Conservation (phyloP, 1,139 yeast genomes). For the Candida albicans region DNA sequence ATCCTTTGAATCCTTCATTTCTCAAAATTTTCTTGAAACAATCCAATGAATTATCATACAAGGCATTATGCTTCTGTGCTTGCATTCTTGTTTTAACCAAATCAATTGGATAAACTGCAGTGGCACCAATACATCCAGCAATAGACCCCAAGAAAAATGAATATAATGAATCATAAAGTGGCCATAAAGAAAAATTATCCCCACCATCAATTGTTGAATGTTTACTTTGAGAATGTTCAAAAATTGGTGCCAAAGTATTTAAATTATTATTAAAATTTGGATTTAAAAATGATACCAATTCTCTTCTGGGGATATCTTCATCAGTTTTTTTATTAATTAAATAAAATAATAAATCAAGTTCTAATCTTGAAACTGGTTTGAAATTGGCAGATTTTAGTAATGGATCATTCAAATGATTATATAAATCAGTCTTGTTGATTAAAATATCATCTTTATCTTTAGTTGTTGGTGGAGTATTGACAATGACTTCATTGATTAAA, state of each 20-base stretch:
- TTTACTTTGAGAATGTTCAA: slow-evolving; percentile 45
- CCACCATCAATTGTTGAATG: slow-evolving; percentile 27
- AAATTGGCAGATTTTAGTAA: slow-evolving; percentile 54
- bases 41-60: slow-evolving; percentile 79
- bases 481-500: slow-evolving; percentile 60
- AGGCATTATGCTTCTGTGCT: slow-evolving; percentile 77
- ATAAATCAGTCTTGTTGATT: slow-evolving; percentile 44
- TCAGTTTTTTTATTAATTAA: slow-evolving; percentile 45
- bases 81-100: slow-evolving; percentile 97
- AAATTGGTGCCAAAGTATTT: slow-evolving; percentile 37
- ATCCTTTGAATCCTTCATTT: slow-evolving; percentile 82
- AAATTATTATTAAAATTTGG: slow-evolving; percentile 44
- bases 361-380: slow-evolving; percentile 46
- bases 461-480: slow-evolving; percentile 51
- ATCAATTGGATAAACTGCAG: slow-evolving; percentile 97
- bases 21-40: slow-evolving; percentile 78
- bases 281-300: slow-evolving; percentile 49
- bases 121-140: slow-evolving; percentile 98
- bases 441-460: slow-evolving; percentile 46
- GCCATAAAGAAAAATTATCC: slow-evolving; percentile 50
- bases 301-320: slow-evolving; percentile 53
- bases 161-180: slow-evolving; percentile 79
- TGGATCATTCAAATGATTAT: slow-evolving; percentile 50
- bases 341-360: slow-evolving; percentile 47
- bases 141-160: slow-evolving; percentile 89